A percentile compares a stretch with the other conserved stretches of the same genome.
phyloP scores from a whole-genome alignment of 805 yeast species.

The Groenewaldozyma tartarivorans region DNA sequence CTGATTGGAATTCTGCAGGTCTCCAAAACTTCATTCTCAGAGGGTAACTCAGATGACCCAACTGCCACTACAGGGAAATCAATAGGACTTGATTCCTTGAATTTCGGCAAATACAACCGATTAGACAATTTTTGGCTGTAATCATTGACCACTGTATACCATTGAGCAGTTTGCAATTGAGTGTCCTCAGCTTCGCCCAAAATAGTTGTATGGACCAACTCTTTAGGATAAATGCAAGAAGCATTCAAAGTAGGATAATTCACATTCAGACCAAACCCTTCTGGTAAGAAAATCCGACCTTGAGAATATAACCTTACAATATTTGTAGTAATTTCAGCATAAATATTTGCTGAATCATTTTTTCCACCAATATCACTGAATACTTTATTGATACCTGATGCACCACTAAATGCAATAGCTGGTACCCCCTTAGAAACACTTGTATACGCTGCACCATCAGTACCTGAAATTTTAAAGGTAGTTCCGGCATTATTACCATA shows the following conservation, averaged over 20 bases:
- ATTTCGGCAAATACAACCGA: not conserved
- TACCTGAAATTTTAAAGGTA: conserved; percentile 32
- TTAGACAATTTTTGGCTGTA: too few relatives aligned
- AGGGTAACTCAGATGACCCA: not conserved
- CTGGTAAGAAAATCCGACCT: not conserved
- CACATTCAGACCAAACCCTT: conserved; percentile 1
- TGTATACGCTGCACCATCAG: conserved; percentile 35
- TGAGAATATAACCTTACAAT: not conserved
- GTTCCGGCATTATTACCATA: conserved; percentile 37
- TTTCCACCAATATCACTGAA: not conserved
- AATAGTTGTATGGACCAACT: not conserved
- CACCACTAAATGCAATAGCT: conserved; percentile 35
- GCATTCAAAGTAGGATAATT: not conserved
- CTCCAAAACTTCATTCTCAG: not conserved
- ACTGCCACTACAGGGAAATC: not conserved
- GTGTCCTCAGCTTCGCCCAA: not conserved
- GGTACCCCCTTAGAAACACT: conserved; percentile 33
- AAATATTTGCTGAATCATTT: not conserved
- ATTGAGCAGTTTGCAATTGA: not conserved
- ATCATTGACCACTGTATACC: not conserved
- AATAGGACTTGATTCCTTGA: not conserved
- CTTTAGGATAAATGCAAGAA: not conserved
- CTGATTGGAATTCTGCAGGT: not conserved
- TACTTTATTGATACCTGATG: not conserved
- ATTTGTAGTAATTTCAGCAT: not conserved